phyloP scores from a whole-genome alignment of 768 basidiomycete species.

The Phanerodontia chrysosporium region DNA sequence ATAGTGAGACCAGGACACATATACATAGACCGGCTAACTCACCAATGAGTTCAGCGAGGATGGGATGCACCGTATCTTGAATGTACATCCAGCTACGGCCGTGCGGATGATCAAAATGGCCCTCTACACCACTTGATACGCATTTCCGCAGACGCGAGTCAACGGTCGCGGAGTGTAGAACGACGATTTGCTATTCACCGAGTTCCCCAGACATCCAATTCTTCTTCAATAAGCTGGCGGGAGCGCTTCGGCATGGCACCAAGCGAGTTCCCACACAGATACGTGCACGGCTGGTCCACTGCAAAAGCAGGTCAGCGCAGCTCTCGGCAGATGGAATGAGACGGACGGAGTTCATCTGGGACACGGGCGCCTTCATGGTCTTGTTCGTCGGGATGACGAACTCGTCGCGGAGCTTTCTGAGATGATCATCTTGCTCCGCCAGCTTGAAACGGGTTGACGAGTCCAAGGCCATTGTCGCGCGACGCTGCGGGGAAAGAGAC shows the following conservation, averaged over 20 bases:
- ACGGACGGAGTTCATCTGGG: slow-evolving; percentile 19
- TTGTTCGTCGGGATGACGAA: slow-evolving; percentile 43
- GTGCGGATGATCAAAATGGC: slow-evolving; percentile 89
- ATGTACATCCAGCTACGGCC: slow-evolving; percentile 79
- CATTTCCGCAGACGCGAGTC: slow-evolving; percentile 1
- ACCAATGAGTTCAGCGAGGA: slow-evolving; percentile 84
- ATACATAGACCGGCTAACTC: slow-evolving; percentile 31
- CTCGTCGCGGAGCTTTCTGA: slow-evolving; percentile 32
- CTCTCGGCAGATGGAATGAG: background rate
- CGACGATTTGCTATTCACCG: slow-evolving; percentile 39
- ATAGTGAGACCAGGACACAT: too few species aligned
- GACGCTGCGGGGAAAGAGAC: background rate
- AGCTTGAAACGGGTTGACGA: slow-evolving; percentile 11
- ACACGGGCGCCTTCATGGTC: slow-evolving; percentile 24
- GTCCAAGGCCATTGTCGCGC: background rate
- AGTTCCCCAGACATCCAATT: slow-evolving; percentile 80
- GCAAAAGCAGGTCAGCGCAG: background rate
- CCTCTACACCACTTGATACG: slow-evolving; percentile 66
- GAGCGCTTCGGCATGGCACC: slow-evolving; percentile 79
- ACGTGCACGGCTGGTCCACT: slow-evolving; percentile 50
- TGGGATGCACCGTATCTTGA: slow-evolving; percentile 64
- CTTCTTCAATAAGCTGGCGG: slow-evolving; percentile 69
- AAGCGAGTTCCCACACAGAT: slow-evolving; percentile 95
- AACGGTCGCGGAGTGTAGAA: too few species aligned
- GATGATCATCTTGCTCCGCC: slow-evolving; percentile 13